phyloP scores from a whole-genome alignment of 73 alveolate species.

The Symbiodinium natans region DNA sequence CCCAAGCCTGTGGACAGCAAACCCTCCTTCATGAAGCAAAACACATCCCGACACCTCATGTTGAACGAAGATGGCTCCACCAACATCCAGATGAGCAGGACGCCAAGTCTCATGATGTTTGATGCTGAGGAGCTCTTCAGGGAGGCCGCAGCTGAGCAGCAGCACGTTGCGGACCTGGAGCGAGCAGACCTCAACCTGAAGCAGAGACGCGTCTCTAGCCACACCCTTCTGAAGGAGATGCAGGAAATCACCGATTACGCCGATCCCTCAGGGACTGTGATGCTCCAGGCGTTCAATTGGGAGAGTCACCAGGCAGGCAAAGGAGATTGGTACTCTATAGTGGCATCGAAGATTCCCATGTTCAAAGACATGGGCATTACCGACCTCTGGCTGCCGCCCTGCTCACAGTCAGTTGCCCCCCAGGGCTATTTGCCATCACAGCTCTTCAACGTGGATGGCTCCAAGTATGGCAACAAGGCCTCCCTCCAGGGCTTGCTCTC shows the following conservation, averaged over 20 bases:
- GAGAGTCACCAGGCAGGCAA: slow-evolving; percentile 69
- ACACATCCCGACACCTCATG: slow-evolving; percentile 54
- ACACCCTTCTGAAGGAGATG: slow-evolving; percentile 59
- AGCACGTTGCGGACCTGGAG: slow-evolving; percentile 68
- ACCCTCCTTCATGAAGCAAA: slow-evolving; percentile 54
- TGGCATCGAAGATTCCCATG: background rate
- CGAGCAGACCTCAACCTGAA: slow-evolving; percentile 22
- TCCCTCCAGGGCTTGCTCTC: slow-evolving; percentile 54
- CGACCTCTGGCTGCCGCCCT: slow-evolving; percentile 91
- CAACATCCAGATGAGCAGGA: slow-evolving; percentile 84
- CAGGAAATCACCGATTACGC: slow-evolving; percentile 77
- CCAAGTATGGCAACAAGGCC: slow-evolving; percentile 87
- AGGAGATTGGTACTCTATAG: slow-evolving; percentile 85
- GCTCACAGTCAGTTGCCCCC: slow-evolving; percentile 68
- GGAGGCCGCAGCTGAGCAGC: slow-evolving; percentile 89
- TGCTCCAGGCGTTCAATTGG: slow-evolving; percentile 93
- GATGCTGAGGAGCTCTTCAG: slow-evolving; percentile 80
- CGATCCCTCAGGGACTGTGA: slow-evolving; percentile 40
- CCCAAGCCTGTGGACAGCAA: background rate
- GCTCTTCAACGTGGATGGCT: slow-evolving; percentile 90
- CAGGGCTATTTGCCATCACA: slow-evolving; percentile 93
- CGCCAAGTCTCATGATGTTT: slow-evolving; percentile 71
- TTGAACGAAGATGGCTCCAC: slow-evolving; percentile 25
- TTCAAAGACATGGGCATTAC: slow-evolving; percentile 89
- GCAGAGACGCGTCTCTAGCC: slow-evolving; percentile 55